These are phyloP conservation scores for Psilocybe mexicana DNA, from an alignment of 1,284 basidiomycete species.

Conservation along the genomic window DNA sequence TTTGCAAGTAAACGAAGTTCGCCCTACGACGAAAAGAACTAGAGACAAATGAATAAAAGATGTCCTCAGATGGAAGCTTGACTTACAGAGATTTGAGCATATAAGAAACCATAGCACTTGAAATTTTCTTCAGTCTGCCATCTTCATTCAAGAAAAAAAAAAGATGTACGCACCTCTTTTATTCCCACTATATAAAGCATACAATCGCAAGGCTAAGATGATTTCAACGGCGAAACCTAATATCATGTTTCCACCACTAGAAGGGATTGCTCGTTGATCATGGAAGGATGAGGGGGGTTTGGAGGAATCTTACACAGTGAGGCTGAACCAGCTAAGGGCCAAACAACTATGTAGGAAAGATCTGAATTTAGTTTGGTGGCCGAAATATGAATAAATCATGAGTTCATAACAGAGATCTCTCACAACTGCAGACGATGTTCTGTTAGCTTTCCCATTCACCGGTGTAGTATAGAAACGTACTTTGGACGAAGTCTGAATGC, in stretches of 20 bases:
- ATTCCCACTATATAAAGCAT: constrained; percentile 7
- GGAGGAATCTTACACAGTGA: constrained; percentile 1
- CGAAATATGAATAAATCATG: too few relatives aligned
- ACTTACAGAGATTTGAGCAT: not conserved
- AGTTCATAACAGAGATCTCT: too few relatives aligned
- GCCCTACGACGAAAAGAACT: not conserved
- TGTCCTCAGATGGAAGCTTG: too few relatives aligned
- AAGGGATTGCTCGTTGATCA: not conserved
- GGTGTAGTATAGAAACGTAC: not conserved
- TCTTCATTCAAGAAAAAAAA: not conserved
- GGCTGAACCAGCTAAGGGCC: constrained; percentile 1
- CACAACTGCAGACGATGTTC: too few relatives aligned
- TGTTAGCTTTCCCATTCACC: too few relatives aligned
- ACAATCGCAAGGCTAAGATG: constrained; percentile 6
- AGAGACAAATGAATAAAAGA: not conserved
- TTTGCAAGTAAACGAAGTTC: not conserved
- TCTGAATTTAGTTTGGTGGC: too few relatives aligned
- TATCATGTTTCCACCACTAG: constrained; percentile 1
- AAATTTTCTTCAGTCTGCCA: not conserved
- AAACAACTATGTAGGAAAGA: not conserved
- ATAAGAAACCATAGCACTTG: not conserved
- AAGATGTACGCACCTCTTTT: not conserved
- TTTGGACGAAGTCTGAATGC: not conserved
- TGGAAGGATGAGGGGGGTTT: not conserved
- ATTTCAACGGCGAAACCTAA: not conserved